Conservation (phyloP, 2,329 filamentous ascomycete species). For the Ophiostoma novo-ulmi region DNA sequence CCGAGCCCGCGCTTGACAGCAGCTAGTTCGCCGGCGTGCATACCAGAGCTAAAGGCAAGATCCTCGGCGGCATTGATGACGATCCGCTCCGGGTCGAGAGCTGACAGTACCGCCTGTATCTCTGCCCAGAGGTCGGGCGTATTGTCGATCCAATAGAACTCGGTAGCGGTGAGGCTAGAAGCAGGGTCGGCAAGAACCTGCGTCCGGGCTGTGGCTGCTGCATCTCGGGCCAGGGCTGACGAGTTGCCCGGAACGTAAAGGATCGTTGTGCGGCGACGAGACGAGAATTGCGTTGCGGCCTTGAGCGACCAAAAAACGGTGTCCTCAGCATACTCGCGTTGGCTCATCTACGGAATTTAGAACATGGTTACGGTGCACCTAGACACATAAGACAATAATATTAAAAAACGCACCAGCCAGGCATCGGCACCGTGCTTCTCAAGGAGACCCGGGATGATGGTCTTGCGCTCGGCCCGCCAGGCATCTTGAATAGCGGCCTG, state of each 20-base stretch:
- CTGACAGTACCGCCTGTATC: constrained; percentile 37
- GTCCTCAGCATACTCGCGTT: constrained; percentile 49
- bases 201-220: constrained; percentile 1
- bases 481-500: constrained; percentile 41
- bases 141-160: constrained; percentile 46
- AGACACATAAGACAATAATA: not conserved
- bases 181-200: constrained; percentile 28
- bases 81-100: constrained; percentile 37
- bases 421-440: constrained; percentile 44
- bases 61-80: constrained; percentile 43
- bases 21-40: constrained; percentile 45
- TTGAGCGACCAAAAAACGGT: constrained; percentile 50
- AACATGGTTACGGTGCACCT: not conserved
- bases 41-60: constrained; percentile 43
- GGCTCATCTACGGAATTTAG: constrained; percentile 39
- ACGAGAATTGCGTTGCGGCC: constrained; percentile 42
- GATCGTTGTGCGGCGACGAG: constrained; percentile 46
- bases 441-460: constrained; percentile 40
- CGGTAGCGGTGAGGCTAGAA: constrained; percentile 29
- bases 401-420: constrained; percentile 40
- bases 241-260: constrained; percentile 47
- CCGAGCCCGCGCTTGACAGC: constrained; percentile 37
- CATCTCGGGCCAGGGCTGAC: constrained; percentile 14
- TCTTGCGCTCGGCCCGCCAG: constrained; percentile 42
- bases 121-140: constrained; percentile 40